phyloP scores from a whole-genome alignment of 495 filamentous ascomycete species.

The Sphaerosporella brunnea region DNA sequence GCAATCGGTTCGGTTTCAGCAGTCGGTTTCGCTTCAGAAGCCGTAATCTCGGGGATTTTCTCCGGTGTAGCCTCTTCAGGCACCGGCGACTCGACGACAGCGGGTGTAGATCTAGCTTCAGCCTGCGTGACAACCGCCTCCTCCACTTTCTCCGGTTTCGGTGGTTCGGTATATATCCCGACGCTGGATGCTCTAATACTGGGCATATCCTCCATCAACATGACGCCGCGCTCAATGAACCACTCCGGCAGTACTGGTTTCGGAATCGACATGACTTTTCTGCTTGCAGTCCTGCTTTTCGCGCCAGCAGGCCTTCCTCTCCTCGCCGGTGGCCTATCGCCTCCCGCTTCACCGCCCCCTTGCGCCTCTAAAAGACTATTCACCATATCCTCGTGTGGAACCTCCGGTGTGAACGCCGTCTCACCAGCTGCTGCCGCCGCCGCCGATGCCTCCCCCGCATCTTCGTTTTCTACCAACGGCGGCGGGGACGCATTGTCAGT shows the following conservation, averaged over 20 bases:
- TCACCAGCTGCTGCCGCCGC: constrained; percentile 9
- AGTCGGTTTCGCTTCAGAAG: background rate
- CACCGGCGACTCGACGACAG: background rate
- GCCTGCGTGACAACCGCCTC: too few species aligned
- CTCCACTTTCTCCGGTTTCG: background rate
- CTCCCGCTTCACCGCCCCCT: constrained; percentile 7
- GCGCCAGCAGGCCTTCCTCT: constrained; percentile 14
- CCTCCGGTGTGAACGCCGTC: background rate
- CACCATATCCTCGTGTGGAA: background rate
- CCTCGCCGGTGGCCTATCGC: constrained; percentile 13
- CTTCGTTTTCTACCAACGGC: constrained; percentile 2
- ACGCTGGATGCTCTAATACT: too few species aligned
- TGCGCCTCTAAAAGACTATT: background rate
- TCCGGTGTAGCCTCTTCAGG: background rate
- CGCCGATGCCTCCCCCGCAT: constrained; percentile 10
- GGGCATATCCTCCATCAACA: constrained; percentile 20
- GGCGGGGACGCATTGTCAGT: background rate
- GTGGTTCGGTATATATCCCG: background rate
- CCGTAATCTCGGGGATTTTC: background rate
- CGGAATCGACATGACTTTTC: constrained; percentile 1
- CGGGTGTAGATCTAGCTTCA: too few species aligned
- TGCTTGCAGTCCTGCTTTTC: constrained; percentile 11
- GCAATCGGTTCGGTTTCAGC: background rate
- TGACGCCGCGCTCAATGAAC: constrained; percentile 21
- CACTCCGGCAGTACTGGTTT: constrained; percentile 21